Evolutionary conservation across 2,329 filamentous ascomycete species (phyloP).

Genomic region (Nannizziopsis barbatae): DNA sequence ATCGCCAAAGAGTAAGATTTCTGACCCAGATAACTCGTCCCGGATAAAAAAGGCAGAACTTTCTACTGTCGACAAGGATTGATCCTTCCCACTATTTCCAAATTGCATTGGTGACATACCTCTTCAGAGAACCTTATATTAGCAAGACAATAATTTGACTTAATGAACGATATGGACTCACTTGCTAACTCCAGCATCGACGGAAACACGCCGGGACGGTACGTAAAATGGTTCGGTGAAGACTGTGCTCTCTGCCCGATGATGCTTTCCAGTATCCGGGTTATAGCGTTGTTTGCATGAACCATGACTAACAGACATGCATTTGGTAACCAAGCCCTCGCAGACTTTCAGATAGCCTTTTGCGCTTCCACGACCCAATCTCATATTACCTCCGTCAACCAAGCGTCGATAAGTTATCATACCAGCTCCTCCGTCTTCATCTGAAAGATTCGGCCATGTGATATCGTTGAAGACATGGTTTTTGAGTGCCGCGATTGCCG

Average conservation of each 20-base stretch:
- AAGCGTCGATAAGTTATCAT: conserved; percentile 83
- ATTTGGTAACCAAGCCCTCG: conserved; percentile 78
- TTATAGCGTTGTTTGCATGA: conserved; percentile 65
- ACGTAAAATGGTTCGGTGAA: conserved; percentile 41
- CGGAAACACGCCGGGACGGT: conserved; percentile 26
- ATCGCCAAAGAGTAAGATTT: conserved; percentile 90
- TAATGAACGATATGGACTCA: conserved; percentile 15
- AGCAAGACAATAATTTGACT: background rate
- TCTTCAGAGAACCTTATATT: conserved; percentile 14
- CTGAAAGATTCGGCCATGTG: conserved; percentile 94
- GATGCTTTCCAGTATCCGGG: conserved; percentile 41
- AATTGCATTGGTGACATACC: conserved; percentile 21
- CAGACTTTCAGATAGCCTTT: conserved; percentile 80
- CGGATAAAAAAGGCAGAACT: conserved; percentile 91
- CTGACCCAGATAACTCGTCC: conserved; percentile 55
- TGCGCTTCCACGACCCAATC: conserved; percentile 66
- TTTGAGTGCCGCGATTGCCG: conserved; percentile 86
- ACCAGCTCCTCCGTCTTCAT: conserved; percentile 89
- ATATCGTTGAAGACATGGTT: conserved; percentile 94
- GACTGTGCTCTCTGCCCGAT: conserved; percentile 43
- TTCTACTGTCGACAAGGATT: conserved; percentile 41
- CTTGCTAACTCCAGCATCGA: conserved; percentile 26
- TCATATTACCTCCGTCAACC: conserved; percentile 76
- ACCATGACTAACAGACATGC: conserved; percentile 79
- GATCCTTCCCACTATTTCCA: conserved; percentile 12